These are phyloP conservation scores for Syncephalis fuscata DNA, from an alignment of 371 early-diverging fungal species.

Conservation along the genomic window DNA sequence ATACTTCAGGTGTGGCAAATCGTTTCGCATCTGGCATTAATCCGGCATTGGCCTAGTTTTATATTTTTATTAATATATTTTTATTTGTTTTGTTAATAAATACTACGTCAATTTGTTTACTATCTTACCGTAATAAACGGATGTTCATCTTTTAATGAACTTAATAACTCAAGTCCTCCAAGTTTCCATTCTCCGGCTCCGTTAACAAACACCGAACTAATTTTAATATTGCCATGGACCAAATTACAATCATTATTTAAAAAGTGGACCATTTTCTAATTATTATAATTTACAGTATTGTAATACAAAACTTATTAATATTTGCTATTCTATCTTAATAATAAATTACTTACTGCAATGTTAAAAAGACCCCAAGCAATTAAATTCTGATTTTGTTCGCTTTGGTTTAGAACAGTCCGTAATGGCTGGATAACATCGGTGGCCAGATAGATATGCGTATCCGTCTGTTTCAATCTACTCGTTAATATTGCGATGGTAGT, in stretches of 20 bases:
- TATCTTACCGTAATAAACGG: constrained; percentile 45
- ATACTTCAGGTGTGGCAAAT: constrained; percentile 60
- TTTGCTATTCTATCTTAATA: background rate
- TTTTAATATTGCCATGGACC: constrained; percentile 73
- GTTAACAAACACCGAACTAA: constrained; percentile 66
- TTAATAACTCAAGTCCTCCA: constrained; percentile 70
- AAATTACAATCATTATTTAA: constrained; percentile 68
- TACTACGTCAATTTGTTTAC: no score
- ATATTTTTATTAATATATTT: no score
- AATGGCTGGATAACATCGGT: constrained; percentile 78
- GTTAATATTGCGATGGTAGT: no score
- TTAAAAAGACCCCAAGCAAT: constrained; percentile 79
- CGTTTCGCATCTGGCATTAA: constrained; percentile 40
- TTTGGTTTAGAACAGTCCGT: constrained; percentile 20
- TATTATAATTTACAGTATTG: no score
- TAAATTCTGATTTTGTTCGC: constrained; percentile 20
- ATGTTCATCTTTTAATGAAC: constrained; percentile 51
- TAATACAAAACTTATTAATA: no score
- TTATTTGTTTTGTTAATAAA: no score
- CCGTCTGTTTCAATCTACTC: constrained; percentile 12
- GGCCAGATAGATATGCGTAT: constrained; percentile 74
- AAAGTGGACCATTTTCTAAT: constrained; percentile 68
- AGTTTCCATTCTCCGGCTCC: constrained; percentile 89
- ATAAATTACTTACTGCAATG: constrained; percentile 42
- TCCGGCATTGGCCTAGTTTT: constrained; percentile 44